Evolutionary conservation across 352 stramenopile species (phyloP).

Genomic region (Phytophthora tubulina): DNA sequence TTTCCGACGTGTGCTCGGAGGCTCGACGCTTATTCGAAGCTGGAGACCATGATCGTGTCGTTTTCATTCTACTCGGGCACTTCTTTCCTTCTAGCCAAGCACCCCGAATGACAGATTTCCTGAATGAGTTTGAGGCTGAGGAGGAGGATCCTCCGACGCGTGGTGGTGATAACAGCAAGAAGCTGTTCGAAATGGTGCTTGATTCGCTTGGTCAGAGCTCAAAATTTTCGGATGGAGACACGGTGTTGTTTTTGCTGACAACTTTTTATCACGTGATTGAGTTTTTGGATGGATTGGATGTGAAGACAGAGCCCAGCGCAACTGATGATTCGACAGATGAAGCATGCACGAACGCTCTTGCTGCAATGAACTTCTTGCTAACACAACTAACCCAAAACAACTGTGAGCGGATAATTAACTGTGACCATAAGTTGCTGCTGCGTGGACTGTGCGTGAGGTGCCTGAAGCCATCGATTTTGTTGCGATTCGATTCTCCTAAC

Average conservation of each 20-base stretch:
- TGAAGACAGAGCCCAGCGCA: conserved; percentile 21
- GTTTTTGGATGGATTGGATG: conserved; percentile 45
- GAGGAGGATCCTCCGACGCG: conserved; percentile 20
- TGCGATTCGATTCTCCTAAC: conserved; percentile 66
- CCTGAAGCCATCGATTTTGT: conserved; percentile 58
- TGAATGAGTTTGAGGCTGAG: conserved; percentile 61
- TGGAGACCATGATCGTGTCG: conserved; percentile 50
- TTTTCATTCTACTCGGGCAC: conserved; percentile 51
- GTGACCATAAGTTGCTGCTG: conserved; percentile 39
- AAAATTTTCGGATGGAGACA: conserved; percentile 44
- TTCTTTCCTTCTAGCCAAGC: conserved; percentile 65
- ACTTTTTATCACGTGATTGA: conserved; percentile 50
- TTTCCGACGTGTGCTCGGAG: conserved; percentile 67
- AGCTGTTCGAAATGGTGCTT: conserved; percentile 54
- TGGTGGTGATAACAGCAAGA: conserved; percentile 22
- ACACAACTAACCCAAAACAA: conserved; percentile 35
- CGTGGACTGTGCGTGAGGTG: conserved; percentile 48
- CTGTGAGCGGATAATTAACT: conserved; percentile 16
- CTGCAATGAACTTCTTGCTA: conserved; percentile 50
- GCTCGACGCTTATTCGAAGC: conserved; percentile 50
- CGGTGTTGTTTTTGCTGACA: conserved; percentile 50
- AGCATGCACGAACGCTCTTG: conserved; percentile 47
- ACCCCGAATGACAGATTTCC: conserved; percentile 59
- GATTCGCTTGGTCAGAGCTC: conserved; percentile 50
- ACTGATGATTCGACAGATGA: conserved; percentile 41